Evolutionary conservation across 176 grass and related monocot species (phyloP).

Genomic region (Carex scoparia): DNA sequence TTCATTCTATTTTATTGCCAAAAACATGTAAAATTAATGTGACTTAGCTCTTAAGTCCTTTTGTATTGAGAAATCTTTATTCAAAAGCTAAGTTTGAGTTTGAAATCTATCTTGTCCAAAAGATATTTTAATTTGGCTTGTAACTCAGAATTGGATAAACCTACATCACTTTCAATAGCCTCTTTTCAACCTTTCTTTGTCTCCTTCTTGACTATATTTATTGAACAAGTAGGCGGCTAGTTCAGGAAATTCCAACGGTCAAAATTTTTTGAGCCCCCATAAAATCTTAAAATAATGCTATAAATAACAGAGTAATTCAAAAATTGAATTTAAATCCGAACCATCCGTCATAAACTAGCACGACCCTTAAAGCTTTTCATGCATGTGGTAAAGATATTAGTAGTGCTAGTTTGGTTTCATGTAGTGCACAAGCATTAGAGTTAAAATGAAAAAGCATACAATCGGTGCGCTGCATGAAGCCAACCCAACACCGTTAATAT

Average conservation of each 20-base stretch:
- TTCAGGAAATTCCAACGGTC: not conserved
- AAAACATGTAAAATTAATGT: not conserved
- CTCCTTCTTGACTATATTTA: not conserved
- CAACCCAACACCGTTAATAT: too few species aligned
- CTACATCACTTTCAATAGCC: not conserved
- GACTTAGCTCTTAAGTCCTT: not conserved
- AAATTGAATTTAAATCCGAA: too few species aligned
- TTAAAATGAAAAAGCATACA: too few species aligned
- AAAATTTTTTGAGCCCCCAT: not conserved
- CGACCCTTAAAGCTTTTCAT: too few species aligned
- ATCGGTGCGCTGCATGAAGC: too few species aligned
- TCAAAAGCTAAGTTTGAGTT: not conserved
- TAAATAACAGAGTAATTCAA: not conserved
- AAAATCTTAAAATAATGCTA: not conserved
- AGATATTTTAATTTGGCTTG: not conserved
- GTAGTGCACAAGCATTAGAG: too few species aligned
- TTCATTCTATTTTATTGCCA: not conserved
- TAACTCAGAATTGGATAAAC: constrained; percentile 21
- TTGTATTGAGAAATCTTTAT: not conserved
- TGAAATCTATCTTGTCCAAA: constrained; percentile 3
- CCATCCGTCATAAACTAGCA: too few species aligned
- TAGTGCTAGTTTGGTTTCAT: too few species aligned
- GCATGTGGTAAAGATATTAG: too few species aligned
- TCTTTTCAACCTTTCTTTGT: constrained; percentile 8
- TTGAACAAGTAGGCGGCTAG: not conserved